Percentiles rank a stretch among this genome's conserved stretches.
phyloP scores from a whole-genome alignment of 2,329 filamentous ascomycete genomes.

The Achaetomium macrosporum region DNA sequence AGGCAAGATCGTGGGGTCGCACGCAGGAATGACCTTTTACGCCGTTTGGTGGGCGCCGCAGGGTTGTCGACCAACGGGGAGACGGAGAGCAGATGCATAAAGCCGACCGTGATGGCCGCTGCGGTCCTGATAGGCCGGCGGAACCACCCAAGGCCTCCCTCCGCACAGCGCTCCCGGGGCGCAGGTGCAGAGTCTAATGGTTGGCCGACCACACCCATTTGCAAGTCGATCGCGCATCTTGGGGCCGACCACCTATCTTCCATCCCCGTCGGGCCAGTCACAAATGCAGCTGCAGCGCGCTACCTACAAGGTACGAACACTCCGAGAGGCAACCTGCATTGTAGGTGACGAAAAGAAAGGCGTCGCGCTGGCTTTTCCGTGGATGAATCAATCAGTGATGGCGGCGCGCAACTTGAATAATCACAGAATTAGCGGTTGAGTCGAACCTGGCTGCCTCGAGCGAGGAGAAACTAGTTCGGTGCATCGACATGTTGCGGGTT shows the following conservation, averaged over 20 bases:
- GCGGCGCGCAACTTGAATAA: not conserved
- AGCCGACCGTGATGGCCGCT: conserved; percentile 17
- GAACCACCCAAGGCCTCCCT: conserved; percentile 13
- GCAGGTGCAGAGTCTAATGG: conserved; percentile 15
- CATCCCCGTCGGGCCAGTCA: conserved; percentile 17
- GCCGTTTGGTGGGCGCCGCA: conserved; percentile 13
- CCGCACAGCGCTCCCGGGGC: conserved; percentile 17
- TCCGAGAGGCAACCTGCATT: conserved; percentile 23
- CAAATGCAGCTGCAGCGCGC: conserved; percentile 16
- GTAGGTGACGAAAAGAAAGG: conserved; percentile 11
- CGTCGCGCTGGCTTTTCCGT: conserved; percentile 15
- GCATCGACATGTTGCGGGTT: conserved; percentile 15
- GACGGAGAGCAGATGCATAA: conserved; percentile 20
- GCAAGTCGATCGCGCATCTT: conserved; percentile 22
- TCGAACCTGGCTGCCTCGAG: conserved; percentile 2
- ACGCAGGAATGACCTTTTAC: conserved; percentile 16
- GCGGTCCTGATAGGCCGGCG: conserved; percentile 22
- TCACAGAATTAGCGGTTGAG: not conserved
- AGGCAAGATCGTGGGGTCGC: conserved; percentile 11
- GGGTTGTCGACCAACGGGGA: conserved; percentile 20
- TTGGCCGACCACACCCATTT: conserved; percentile 23
- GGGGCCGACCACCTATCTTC: conserved; percentile 1
- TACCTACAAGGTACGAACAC: conserved; percentile 26
- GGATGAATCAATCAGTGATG: not conserved
- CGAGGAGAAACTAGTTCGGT: not conserved